Conservation (phyloP, 352 stramenopile species). For the Pythium rishiriense region DNA sequence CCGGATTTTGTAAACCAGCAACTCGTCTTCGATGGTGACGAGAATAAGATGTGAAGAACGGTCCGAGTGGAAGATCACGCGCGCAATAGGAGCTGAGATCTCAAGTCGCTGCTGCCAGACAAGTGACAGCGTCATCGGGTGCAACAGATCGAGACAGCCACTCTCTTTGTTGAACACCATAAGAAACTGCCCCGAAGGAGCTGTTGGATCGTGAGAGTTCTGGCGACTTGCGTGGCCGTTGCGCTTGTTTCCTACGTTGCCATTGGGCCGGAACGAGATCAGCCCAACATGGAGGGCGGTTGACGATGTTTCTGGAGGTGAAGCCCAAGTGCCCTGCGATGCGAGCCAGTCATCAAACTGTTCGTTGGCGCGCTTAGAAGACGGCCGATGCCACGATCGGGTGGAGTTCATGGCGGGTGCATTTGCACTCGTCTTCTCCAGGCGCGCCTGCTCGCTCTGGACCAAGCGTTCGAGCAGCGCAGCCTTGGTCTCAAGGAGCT, state of each 20-base stretch:
- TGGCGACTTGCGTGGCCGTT: conserved; percentile 4
- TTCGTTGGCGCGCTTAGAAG: conserved; percentile 2
- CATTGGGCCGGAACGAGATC: conserved; percentile 24
- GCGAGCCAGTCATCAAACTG: conserved; percentile 25
- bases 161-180: conserved; percentile 19
- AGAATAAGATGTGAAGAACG: conserved; percentile 20
- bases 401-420: neutral
- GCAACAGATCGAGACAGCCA: conserved; percentile 7
- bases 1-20: conserved; percentile 25
- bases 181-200: conserved; percentile 19
- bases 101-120: conserved; percentile 25
- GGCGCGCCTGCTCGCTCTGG: conserved; percentile 1
- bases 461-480: conserved; percentile 10
- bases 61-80: conserved; percentile 26
- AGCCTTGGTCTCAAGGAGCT: conserved; percentile 10
- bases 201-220: neutral
- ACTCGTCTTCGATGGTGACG: conserved; percentile 1
- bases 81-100: conserved; percentile 10
- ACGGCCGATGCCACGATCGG: conserved; percentile 7
- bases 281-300: conserved; percentile 17
- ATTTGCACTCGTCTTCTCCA: neutral
- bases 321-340: conserved; percentile 13
- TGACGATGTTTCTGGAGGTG: neutral
- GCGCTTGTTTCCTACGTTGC: conserved; percentile 7
- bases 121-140: conserved; percentile 10